Evolutionary conservation across 1,284 basidiomycete species (phyloP), one percentile per base, ranked within the genome.

Genomic region (Athelia sp.): DNA sequence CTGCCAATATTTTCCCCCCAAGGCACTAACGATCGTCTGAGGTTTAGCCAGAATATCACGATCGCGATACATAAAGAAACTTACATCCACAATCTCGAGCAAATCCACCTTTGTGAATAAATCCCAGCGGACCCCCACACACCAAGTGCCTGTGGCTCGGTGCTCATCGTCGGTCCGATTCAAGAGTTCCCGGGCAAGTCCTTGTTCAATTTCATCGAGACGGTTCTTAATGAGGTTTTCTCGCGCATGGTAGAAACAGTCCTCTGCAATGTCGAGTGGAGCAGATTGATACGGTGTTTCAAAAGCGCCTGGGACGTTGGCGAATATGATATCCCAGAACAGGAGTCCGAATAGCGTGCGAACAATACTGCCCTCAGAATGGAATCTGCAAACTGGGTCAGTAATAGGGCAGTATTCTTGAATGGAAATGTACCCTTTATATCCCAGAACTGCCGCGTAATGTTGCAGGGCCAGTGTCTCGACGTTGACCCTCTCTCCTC

Each of bases 281-380:
- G 90, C 93, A 8, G 81, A 79, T 64, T 99, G 96, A 63, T 87
- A 98, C 3, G 79, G 78, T 1, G 96, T 99, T 67, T 99, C 96
- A 62, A 99, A 98, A 0, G 92, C 93, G 8, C 96, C 97, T 0
- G 88, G 84, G 6, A 96, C 72, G 3, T 84, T 73, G 8, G 81
- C 75, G 62, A 97, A 98, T 47, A 90, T 76, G 55, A 99, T 78
- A 56, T 98, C 94, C 93, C 94, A 99, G 64, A 98, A 94, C 29
- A 97, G 74, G 3, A 99, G 76, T 1, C 84, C 84, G 62, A 96
- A 99, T 34, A 99, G 72, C 11, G 92, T 97, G 0, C 85, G 85
- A n/a, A 98, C 71, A 50, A 98, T 84, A 22, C 87, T 81, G 8
- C 90, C 93, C 71, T 99, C 96, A 44, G 87, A 87, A 62, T 99